Evolutionary conservation across 345 rosid species (phyloP), one percentile per base, ranked within the genome.

Genomic region (Luvunga scandens): DNA sequence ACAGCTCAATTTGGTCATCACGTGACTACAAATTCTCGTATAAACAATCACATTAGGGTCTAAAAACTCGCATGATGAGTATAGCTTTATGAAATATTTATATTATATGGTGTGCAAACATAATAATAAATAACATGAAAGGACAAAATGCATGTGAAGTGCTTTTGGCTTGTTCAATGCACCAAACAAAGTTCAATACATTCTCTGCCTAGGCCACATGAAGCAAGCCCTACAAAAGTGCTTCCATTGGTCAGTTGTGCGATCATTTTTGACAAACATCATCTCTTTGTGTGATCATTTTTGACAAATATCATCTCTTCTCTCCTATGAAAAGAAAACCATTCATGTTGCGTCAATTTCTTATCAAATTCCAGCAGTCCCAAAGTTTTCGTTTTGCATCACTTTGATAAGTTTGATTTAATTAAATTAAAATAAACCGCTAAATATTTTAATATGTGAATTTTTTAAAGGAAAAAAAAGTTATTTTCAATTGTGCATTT

Each of bases 121-220:
- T 69, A 39, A 61, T 39, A 61, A 36, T 24, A 56, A 25, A n/a
- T 7, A 38, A 13, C 24, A 69, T 8, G 62, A 36, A 72, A 25
- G 22, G 75, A 76, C 83, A 83, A 77, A 45, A 74, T 30, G 63
- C 85, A 83, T 73, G 83, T 79, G 85, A 72, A 24, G 73, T 42
- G 8, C 18, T 50, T 59, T 76, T 25, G 80, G 78, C 63, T 50
- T 72, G 50, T 61, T 67, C 76, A 72, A 69, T 71, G 80, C 61
- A 82, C 63, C 79, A 75, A 75, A 71, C 57, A 45, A 76, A 33
- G 25, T 63, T 36, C 67, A 55, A 53, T 50, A 16, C 75, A 61
- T 34, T 71, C 73, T 68, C 80, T 76, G 77, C 66, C 65, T 28
- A 27, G 14, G 6, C 78, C 83, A 76, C 81, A 83, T 63, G 78